Base-by-base conservation (phyloP, 345 rosid species). In the Heritiera fomes region DNA sequence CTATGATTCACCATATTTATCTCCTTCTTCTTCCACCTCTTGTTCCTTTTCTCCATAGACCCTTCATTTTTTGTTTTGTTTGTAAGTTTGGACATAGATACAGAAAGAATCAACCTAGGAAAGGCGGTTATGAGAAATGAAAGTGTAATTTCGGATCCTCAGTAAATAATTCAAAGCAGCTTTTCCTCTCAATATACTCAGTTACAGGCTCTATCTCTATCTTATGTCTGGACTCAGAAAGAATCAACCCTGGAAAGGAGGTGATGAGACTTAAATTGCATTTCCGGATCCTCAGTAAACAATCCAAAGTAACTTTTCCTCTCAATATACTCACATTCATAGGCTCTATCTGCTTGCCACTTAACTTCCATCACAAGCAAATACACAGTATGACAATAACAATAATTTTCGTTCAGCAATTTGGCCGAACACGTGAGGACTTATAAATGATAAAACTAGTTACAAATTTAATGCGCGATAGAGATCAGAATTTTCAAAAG, bases 161-260 rank as follows among this genome's bases (percentile, higher is more conserved):
- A 18, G 55, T 20, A 50, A 13, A 49, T 32, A 28, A 64, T 59
- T 41, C 6, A 20, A 45, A 58, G 63, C 34, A 49, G 15, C 64
- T 18, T 13, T 7, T 40, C 43, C 45, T 23, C 28, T 20, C 11
- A 32, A 46, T 20, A 30, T 17, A 12, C n/a, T 34, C 45, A 20
- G 53, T 13, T 34, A 40, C 6, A 77, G 11, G 15, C 63, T 47
- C 23, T 38, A 60, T 52, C 28, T 69, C 5, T 30, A 8, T 34
- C 3, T 41, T 41, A 0, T 41, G 43, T 41, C 3, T 43, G 4
- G 6, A 4, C 6, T 2, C 43, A 40, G 43, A 40, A 2, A 40
- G 43, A 40, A 2, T 40, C 43, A 43, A 43, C 45, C 45, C 45
- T 43, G 90, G 89, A 91, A 89, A 85, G 78, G 94, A 3, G 52